phyloP scores from a whole-genome alignment of 345 rosid genomes.

The Ceriops zippeliana region DNA sequence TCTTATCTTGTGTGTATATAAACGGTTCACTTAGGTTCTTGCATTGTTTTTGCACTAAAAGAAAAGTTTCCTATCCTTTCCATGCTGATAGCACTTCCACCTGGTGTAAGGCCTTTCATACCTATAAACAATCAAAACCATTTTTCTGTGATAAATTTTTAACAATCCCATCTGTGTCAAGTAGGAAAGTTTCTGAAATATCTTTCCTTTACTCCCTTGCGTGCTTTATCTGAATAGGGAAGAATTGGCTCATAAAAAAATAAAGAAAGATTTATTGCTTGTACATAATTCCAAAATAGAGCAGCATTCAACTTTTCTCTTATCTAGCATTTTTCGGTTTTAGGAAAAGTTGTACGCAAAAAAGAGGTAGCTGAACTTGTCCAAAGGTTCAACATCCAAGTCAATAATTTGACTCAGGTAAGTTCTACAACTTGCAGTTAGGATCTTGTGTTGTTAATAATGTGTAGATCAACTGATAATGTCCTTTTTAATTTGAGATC shows the following conservation, averaged over 20 bases:
- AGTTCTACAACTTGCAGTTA: slow-evolving; percentile 27
- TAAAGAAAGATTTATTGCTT: neutral
- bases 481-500: neutral
- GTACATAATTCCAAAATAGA: neutral
- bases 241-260: neutral
- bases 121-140: too few species aligned
- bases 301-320: neutral
- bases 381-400: slow-evolving; percentile 85
- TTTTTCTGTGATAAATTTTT: too few species aligned
- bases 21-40: too few species aligned
- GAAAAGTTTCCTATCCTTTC: too few species aligned
- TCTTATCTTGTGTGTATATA: too few species aligned
- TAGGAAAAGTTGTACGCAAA: slow-evolving; percentile 60
- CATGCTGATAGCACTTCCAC: too few species aligned
- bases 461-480: neutral
- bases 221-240: neutral
- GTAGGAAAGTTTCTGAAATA: neutral
- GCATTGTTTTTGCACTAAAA: too few species aligned
- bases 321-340: slow-evolving; percentile 22
- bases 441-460: neutral
- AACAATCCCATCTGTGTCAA: too few species aligned
- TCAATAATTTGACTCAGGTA: slow-evolving; percentile 92
- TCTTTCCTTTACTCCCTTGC: neutral
- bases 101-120: too few species aligned
- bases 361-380: slow-evolving; percentile 55